phyloP scores from a whole-genome alignment of 306 rosid genomes.

The Prunus mume region DNA sequence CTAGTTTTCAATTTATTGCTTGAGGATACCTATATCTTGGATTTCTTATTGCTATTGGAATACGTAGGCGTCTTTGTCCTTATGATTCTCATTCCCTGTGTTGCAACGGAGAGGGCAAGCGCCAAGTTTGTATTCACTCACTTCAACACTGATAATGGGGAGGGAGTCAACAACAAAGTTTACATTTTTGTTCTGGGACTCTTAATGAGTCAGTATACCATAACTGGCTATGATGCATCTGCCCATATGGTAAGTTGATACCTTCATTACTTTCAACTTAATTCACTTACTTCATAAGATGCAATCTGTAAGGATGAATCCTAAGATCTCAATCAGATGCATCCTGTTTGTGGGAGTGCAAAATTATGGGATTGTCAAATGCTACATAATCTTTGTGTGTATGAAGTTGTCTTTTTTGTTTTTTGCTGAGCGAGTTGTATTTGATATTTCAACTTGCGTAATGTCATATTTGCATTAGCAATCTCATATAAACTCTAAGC shows the following conservation, averaged over 20 bases:
- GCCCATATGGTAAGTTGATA: conserved; percentile 80
- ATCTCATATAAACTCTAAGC: no score
- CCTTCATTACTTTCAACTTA: conserved; percentile 3
- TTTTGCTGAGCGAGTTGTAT: neutral
- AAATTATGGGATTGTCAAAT: neutral
- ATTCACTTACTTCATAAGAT: conserved; percentile 16
- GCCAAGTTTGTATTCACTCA: conserved; percentile 83
- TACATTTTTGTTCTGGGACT: conserved; percentile 91
- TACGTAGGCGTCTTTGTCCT: conserved; percentile 81
- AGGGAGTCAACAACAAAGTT: conserved; percentile 57
- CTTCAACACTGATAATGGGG: conserved; percentile 83
- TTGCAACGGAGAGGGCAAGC: conserved; percentile 79
- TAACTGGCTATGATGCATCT: conserved; percentile 90
- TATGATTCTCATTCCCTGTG: conserved; percentile 73
- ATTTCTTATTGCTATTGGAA: conserved; percentile 19
- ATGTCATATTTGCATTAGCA: no score
- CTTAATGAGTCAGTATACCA: conserved; percentile 89
- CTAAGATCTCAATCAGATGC: neutral
- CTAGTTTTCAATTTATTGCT: neutral
- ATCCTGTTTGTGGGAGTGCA: neutral
- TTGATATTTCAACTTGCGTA: neutral
- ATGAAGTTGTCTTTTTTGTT: neutral
- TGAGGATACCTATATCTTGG: conserved; percentile 11
- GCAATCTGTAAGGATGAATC: neutral
- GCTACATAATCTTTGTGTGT: neutral